Evolutionary conservation across 2,329 filamentous ascomycete genomes (phyloP), one percentile per base, ranked within the genome.

Genomic region (Parastagonospora nodorum): DNA sequence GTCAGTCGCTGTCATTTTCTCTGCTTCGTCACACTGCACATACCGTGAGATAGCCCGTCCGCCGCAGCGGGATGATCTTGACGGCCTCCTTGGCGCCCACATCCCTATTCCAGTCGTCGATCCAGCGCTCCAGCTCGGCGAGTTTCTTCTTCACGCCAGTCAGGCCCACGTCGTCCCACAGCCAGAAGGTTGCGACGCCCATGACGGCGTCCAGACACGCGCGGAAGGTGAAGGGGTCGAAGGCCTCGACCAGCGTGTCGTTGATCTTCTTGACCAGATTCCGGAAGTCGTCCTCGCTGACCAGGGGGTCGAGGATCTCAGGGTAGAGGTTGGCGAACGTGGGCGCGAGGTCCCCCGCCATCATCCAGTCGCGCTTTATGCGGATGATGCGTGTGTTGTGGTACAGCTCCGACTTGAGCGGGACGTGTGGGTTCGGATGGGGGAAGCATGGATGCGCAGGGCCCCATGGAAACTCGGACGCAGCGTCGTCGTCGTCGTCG

Each of bases 281-380:
- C 3, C 94, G 85, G 68, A 99, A 99, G 63, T 96, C 90, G 51
- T 88, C 87, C 72, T 99, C 94, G 1, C 85, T 82, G 37, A 99
- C 77, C 29, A 92, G 85, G 0, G 92, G 90, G 60, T 97, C 92
- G 7, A 99, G 80, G 50, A 99, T 96, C 70, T 99, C 94, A 0
- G 94, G 94, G 66, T 99, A 99, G 2, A 97, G 80, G 65, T 97
- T 97, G 12, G 90, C 94, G 70, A 95, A 97, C 0, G 92, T 91
- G 0, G 94, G 94, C 1, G 92, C 93, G 27, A 96, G 78, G 73
- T 99, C 94, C 31, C 93, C 94, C 53, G 87, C 84, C 28, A 92
- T 75, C 75, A 97, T 87, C 89, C 92, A 99, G 74, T 99, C 94
- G 36, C 94, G 84, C 50, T 88, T 87, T 56, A 99, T 88, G 12